Percentiles rank a stretch among this genome's conserved stretches.
Conservation (phyloP, 2,329 filamentous ascomycete species). For the Fusarium irregulare region DNA sequence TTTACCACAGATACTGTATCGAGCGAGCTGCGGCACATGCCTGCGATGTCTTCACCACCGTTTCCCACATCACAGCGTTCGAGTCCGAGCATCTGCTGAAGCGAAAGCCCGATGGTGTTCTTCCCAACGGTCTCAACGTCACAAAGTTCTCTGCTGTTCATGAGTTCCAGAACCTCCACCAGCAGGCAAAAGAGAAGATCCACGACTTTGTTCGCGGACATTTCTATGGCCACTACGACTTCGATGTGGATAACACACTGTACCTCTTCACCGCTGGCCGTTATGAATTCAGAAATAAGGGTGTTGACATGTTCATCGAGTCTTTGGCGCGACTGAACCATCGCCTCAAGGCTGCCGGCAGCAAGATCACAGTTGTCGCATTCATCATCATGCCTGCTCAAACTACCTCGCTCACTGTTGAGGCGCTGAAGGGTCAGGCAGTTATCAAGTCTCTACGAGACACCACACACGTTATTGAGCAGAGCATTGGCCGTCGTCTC, state of each 20-base stretch:
- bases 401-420: conserved; percentile 93
- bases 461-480: conserved; percentile 91
- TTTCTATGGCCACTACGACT: conserved; percentile 98
- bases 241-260: conserved; percentile 94
- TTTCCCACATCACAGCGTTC: conserved; percentile 98
- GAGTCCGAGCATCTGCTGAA: conserved; percentile 98
- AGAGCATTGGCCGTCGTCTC: conserved; percentile 90
- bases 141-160: conserved; percentile 97
- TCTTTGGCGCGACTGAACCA: conserved; percentile 95
- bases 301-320: conserved; percentile 99
- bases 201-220: conserved; percentile 98
- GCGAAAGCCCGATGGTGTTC: conserved; percentile 94
- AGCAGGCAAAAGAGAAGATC: conserved; percentile 96
- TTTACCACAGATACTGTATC: conserved; percentile 98
- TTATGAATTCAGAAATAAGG: conserved; percentile 98
- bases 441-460: conserved; percentile 97
- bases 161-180: conserved; percentile 98
- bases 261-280: conserved; percentile 98
- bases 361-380: conserved; percentile 93
- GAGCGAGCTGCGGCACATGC: conserved; percentile 92
- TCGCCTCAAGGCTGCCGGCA: conserved; percentile 83
- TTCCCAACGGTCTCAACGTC: conserved; percentile 97
- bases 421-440: conserved; percentile 94
- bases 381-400: conserved; percentile 99
- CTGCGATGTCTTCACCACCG: conserved; percentile 97